Percentiles rank a stretch among this genome's conserved stretches.
Evolutionary conservation across 768 basidiomycete species (phyloP).

Genomic region (Collybia sp.): DNA sequence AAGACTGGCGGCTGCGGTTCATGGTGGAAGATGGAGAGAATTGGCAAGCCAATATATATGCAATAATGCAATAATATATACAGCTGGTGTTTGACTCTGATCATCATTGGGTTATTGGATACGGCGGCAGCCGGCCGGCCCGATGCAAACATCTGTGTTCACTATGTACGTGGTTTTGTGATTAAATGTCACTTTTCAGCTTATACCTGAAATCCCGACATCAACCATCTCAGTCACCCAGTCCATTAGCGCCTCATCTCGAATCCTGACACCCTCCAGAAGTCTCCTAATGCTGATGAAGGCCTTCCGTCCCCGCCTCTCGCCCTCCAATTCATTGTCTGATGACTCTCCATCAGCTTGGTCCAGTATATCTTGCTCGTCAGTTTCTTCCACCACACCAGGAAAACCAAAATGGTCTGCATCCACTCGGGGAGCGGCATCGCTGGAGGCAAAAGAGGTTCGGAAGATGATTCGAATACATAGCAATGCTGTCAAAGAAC

Average conservation of each 20-base stretch:
- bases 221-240: slow-evolving; percentile 63
- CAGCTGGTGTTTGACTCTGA: too few relatives aligned
- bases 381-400: slow-evolving; percentile 72
- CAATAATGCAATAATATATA: too few relatives aligned
- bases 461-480: slow-evolving; percentile 83
- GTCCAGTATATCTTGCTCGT: slow-evolving; percentile 51
- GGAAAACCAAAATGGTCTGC: slow-evolving; percentile 92
- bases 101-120: too few relatives aligned
- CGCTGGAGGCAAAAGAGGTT: slow-evolving; percentile 68
- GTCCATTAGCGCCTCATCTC: slow-evolving; percentile 54
- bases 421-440: slow-evolving; percentile 64
- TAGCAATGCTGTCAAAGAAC: slow-evolving; percentile 75
- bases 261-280: slow-evolving; percentile 61
- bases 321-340: slow-evolving; percentile 61
- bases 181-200: too few relatives aligned
- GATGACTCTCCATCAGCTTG: slow-evolving; percentile 40
- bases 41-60: too few relatives aligned
- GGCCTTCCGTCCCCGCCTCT: slow-evolving; percentile 65
- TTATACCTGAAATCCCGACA: slow-evolving; percentile 25
- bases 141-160: too few relatives aligned
- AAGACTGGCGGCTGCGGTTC: too few relatives aligned
- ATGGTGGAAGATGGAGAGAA: too few relatives aligned
- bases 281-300: slow-evolving; percentile 58
- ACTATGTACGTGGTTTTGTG: too few relatives aligned
- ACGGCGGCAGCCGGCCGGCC: too few relatives aligned